Evolutionary conservation across 2,329 filamentous ascomycete species (phyloP), one percentile per base, ranked within the genome.

Genomic region (Aspergillus pseudonomiae): DNA sequence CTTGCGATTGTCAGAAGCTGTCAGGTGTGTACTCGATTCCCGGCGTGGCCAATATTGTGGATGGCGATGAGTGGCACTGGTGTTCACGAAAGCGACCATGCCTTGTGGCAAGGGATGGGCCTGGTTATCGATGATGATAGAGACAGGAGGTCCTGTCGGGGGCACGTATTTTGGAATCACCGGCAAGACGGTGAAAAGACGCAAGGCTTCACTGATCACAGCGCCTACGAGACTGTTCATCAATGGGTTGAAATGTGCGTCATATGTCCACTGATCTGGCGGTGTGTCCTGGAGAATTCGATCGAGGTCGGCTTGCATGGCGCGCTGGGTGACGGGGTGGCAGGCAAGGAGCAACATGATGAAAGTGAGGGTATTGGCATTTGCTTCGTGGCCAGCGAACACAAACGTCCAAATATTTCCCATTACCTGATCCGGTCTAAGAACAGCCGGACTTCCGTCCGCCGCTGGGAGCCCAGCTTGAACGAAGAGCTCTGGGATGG

Each of bases 331-430:
- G 26, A 21, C 14, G n/a, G 57, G 57, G 43, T 59, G 57, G 11
- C 57, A 59, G 28, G 57, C 57, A 4, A 59, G 32, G 3, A 59
- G 57, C 21, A 59, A 24, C 12, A 53, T 59, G 32, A 59, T 28
- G 24, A 59, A 59, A 24, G 57, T 59, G 28, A 59, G 57, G 19
- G 57, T 59, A 30, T 59, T 59, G 57, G 57, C 57, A 21, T 59
- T 59, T 4, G 57, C 26, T 52, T 59, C 57, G 26, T 59, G 57
- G 32, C 57, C 57, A 6, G 57, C 57, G 34, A 59, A 59, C 28
- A 52, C 26, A 36, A 59, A 59, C 24, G 24, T 34, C 14, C 28
- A 57, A 11, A 57, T 21, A 43, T 57, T 43, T 9, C 55, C 55
- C 7, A 28, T 57, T 36, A 57, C 36, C 32, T 57, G 55, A 36